phyloP scores from a whole-genome alignment of 805 yeast genomes.

The Ogataea degrootiae region DNA sequence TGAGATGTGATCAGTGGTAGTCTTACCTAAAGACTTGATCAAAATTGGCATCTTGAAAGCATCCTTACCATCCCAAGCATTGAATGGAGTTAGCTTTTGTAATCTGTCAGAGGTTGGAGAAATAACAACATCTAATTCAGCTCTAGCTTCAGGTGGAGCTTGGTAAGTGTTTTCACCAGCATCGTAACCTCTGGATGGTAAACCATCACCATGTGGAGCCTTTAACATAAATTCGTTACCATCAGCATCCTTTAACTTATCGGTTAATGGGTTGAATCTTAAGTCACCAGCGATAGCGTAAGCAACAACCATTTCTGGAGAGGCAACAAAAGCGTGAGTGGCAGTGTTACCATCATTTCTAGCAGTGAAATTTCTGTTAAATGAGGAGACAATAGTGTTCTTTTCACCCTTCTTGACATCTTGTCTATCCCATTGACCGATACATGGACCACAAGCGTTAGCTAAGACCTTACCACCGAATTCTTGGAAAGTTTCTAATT shows the following conservation, averaged over 20 bases:
- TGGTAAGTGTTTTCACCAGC: conserved; percentile 80
- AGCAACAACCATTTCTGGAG: conserved; percentile 97
- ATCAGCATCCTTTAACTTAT: conserved; percentile 63
- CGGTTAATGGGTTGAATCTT: conserved; percentile 87
- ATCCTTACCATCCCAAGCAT: conserved; percentile 96
- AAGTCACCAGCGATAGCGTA: conserved; percentile 93
- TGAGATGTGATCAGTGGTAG: conserved; percentile 98
- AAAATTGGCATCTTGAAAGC: conserved; percentile 84
- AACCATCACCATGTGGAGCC: conserved; percentile 79
- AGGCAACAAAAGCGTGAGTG: conserved; percentile 96
- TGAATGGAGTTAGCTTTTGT: conserved; percentile 90
- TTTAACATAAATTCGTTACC: conserved; percentile 75
- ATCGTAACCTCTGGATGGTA: conserved; percentile 68
- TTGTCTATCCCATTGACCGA: conserved; percentile 98
- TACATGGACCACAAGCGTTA: conserved; percentile 99
- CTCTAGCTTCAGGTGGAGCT: conserved; percentile 91
- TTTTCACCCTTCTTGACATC: conserved; percentile 60
- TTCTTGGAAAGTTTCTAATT: conserved; percentile 70
- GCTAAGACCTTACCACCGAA: conserved; percentile 92
- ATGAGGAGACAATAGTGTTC: conserved; percentile 92
- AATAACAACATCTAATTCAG: conserved; percentile 66
- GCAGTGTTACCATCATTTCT: conserved; percentile 98
- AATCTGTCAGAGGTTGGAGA: conserved; percentile 93
- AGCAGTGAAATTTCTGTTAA: conserved; percentile 96
- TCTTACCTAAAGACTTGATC: conserved; percentile 94